A percentile compares a stretch with the other conserved stretches of the same genome.
Conservation (phyloP, 768 basidiomycete genomes). For the Phylloporus sp. region DNA sequence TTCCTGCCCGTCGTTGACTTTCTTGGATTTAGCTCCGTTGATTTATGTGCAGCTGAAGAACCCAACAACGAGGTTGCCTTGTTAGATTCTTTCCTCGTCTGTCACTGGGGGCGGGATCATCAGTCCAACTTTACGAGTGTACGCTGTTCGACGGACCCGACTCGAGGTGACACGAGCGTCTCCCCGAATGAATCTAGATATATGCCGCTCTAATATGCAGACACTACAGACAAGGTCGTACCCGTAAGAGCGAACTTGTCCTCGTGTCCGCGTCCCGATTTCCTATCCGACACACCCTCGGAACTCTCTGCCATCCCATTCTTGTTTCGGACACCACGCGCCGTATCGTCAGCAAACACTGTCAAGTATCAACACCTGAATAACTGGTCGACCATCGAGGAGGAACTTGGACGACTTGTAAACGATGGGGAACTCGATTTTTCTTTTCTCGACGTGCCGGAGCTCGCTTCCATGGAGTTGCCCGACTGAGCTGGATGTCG, state of each 20-base stretch:
- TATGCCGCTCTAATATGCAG: slow-evolving; percentile 21
- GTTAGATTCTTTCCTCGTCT: slow-evolving; percentile 7
- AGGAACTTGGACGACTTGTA: slow-evolving; percentile 18
- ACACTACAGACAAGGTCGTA: slow-evolving; percentile 3
- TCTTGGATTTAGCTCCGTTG: slow-evolving; percentile 5
- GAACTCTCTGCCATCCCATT: slow-evolving; percentile 31
- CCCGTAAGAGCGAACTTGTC: not conserved
- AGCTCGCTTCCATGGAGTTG: slow-evolving; percentile 13
- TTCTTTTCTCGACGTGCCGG: slow-evolving; percentile 22
- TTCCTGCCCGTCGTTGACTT: slow-evolving; percentile 9
- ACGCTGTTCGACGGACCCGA: slow-evolving; percentile 15
- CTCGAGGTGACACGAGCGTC: slow-evolving; percentile 20
- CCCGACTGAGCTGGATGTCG: slow-evolving; percentile 3
- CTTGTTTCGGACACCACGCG: slow-evolving; percentile 22
- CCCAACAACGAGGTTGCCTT: not conserved
- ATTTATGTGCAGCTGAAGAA: not conserved
- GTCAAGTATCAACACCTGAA: not conserved
- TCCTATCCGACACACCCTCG: slow-evolving; percentile 9
- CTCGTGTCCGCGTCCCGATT: slow-evolving; percentile 8
- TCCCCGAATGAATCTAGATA: slow-evolving; percentile 3
- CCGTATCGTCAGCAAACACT: not conserved
- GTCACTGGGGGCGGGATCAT: slow-evolving; percentile 12
- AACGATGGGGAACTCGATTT: slow-evolving; percentile 23
- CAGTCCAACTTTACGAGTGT: slow-evolving; percentile 15
- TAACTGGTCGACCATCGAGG: slow-evolving; percentile 19